Conservation (phyloP, 768 basidiomycete genomes). For the Xerocomellus chrysenteron region DNA sequence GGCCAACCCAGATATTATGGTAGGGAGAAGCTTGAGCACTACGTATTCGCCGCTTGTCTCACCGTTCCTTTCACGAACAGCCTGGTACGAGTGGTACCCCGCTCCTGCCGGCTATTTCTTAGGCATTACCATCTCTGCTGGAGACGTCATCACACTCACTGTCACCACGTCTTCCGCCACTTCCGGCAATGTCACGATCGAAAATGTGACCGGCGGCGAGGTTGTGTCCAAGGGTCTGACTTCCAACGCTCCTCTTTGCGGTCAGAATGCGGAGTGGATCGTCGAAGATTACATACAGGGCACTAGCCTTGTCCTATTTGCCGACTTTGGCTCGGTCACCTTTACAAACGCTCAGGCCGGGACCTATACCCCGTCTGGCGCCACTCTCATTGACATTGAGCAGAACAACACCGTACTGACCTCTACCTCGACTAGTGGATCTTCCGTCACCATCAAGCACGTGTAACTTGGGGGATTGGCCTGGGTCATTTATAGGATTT, state of each 20-base stretch:
- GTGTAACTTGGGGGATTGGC: background rate
- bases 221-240: background rate
- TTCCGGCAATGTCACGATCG: background rate
- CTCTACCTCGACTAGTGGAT: background rate
- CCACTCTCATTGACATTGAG: no score
- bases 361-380: no score
- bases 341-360: constrained; percentile 6
- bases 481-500: no score
- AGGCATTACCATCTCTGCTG: constrained; percentile 2
- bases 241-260: background rate
- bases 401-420: constrained; percentile 3
- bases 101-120: background rate
- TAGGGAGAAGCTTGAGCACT: no score
- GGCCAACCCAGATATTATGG: no score
- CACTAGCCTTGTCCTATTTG: background rate
- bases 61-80: no score
- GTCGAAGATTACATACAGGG: background rate
- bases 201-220: background rate
- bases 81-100: no score
- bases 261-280: constrained; percentile 10
- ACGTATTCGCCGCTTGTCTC: no score
- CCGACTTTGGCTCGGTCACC: background rate
- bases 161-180: background rate
- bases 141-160: constrained; percentile 3
- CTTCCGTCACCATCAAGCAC: background rate